These are phyloP conservation scores for Mortierella sp. DNA, from an alignment of 371 early-diverging fungal genomes.

Conservation along the genomic window DNA sequence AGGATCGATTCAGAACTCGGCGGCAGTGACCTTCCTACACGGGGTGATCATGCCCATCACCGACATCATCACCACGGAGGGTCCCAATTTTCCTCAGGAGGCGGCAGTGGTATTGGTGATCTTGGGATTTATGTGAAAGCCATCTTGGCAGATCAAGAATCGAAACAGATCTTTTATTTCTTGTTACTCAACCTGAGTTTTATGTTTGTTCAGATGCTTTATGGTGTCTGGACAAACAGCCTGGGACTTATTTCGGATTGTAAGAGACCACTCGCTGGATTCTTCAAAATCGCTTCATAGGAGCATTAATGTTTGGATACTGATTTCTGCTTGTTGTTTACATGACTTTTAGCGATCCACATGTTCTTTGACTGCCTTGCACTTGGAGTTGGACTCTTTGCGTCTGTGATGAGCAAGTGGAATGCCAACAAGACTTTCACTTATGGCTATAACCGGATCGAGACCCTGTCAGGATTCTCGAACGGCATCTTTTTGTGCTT, in stretches of 20 bases:
- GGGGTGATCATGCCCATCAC: slow-evolving; percentile 25
- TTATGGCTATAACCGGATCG: slow-evolving; percentile 90
- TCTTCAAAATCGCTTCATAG: neutral
- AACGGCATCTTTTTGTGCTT: slow-evolving; percentile 91
- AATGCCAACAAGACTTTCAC: slow-evolving; percentile 80
- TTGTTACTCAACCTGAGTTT: slow-evolving; percentile 91
- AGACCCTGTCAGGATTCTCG: slow-evolving; percentile 91
- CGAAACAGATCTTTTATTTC: slow-evolving; percentile 93
- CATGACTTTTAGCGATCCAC: slow-evolving; percentile 78
- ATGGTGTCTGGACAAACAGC: slow-evolving; percentile 93
- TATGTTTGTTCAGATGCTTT: slow-evolving; percentile 92
- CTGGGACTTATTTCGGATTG: slow-evolving; percentile 94
- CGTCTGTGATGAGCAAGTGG: slow-evolving; percentile 93
- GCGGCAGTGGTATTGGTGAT: slow-evolving; percentile 27
- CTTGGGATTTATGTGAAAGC: slow-evolving; percentile 57
- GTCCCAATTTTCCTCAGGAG: slow-evolving; percentile 20
- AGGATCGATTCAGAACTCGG: slow-evolving; percentile 38
- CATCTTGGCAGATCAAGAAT: slow-evolving; percentile 74
- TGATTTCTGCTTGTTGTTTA: neutral
- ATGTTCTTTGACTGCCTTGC: slow-evolving; percentile 98
- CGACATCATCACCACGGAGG: neutral
- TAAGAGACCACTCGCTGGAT: slow-evolving; percentile 39
- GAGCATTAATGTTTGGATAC: neutral
- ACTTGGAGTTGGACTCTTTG: slow-evolving; percentile 85
- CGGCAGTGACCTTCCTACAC: slow-evolving; percentile 34